Evolutionary conservation across 164 flowering plant genomes (phyloP), one percentile per base, ranked within the genome.

Genomic region (Amborella trichopoda): DNA sequence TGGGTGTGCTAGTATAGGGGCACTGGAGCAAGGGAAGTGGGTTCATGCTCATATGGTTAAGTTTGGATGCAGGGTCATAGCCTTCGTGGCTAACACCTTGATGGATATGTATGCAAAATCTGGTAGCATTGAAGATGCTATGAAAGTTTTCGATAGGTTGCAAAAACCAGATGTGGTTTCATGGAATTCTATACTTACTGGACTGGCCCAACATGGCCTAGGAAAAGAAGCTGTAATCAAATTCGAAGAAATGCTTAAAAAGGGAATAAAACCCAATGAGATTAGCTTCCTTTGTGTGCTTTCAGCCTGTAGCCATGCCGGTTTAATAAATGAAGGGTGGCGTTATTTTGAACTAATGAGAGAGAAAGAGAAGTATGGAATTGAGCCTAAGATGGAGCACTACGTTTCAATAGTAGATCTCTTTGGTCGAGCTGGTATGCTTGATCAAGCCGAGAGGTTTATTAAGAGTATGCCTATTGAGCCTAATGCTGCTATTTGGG

Each of bases 51-150:
- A 70, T 65, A 65, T 80, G 77, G 52, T 73, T 8, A 82, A 82
- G 55, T 68, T 70, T 0, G 87, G 87, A 2, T 40, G 32, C 19
- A 55, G 68, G 60, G 77, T 73, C 16, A 44, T 70, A 52, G 71
- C 74, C 42, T 80, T 65, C 66, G 65, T 68, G 21, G 82, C 81
- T 4, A 70, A 77, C 46, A 72, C 78, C 14, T 74, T 82, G 23
- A 65, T 82, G 44, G 76, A 79, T 60, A 79, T 79, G 91, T 82
- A 82, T 52, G 78, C 80, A 8, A 82, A 79, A 49, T 65, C 78
- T 3, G 86, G 86, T 13, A 71, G 75, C 57, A 71, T 77, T 24
- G 59, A 67, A 38, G 87, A 77, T 62, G 81, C 87, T 4, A 65
- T 54, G 41, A 71, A 64, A 28, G 70, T 82, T 24, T 82, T 82